These are phyloP conservation scores for Boletellus deceptivus DNA, from an alignment of 1,284 basidiomycete species.

Conservation along the genomic window DNA sequence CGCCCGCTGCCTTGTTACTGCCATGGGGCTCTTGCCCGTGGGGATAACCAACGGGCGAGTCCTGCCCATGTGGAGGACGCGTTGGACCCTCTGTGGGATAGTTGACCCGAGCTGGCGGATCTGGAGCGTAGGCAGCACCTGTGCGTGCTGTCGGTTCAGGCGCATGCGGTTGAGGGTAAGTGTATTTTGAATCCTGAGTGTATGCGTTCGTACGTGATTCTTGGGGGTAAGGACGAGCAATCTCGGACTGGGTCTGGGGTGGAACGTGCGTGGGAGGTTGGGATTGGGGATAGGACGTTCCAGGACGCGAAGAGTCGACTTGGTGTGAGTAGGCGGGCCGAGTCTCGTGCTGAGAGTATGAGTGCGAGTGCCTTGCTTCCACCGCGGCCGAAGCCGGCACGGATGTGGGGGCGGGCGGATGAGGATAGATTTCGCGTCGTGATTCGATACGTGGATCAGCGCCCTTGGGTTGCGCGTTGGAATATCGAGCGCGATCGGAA, in stretches of 20 bases:
- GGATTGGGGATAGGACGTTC: constrained; percentile 21
- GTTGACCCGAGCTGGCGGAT: constrained; percentile 12
- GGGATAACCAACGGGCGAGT: constrained; percentile 20
- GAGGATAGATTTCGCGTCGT: constrained; percentile 28
- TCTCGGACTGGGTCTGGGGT: constrained; percentile 18
- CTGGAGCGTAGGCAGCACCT: constrained; percentile 14
- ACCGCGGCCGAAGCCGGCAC: constrained; percentile 16
- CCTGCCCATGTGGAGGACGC: constrained; percentile 20
- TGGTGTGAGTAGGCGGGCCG: constrained; percentile 24
- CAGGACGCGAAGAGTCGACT: constrained; percentile 21
- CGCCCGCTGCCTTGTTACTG: constrained; percentile 2
- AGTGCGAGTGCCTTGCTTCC: constrained; percentile 24
- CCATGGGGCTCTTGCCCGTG: constrained; percentile 24
- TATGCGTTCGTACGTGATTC: constrained; percentile 26
- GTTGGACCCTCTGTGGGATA: constrained; percentile 21
- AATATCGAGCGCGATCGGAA: constrained; percentile 26
- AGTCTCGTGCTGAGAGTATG: constrained; percentile 26
- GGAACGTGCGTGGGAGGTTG: constrained; percentile 16
- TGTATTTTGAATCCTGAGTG: constrained; percentile 24
- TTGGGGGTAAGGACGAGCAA: constrained; percentile 17
- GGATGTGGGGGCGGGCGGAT: constrained; percentile 15
- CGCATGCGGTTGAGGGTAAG: constrained; percentile 23
- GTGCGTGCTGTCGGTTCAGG: constrained; percentile 19
- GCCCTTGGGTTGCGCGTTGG: constrained; percentile 21
- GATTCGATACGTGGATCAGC: constrained; percentile 27